These are phyloP conservation scores for Acmispon strigosus DNA, from an alignment of 306 rosid species.

Conservation along the genomic window DNA sequence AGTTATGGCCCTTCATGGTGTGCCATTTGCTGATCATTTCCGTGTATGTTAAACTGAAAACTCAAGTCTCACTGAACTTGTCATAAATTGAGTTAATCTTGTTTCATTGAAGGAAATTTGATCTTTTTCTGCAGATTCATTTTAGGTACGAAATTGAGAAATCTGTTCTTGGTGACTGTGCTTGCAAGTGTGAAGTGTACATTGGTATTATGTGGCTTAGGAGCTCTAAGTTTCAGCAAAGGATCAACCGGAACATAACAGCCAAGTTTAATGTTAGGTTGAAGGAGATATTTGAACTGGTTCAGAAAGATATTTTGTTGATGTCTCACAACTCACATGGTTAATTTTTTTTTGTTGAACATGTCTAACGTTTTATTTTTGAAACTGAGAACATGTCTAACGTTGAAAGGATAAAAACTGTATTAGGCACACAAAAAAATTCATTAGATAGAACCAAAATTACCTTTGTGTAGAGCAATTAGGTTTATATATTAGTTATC, in stretches of 20 bases:
- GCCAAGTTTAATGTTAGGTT: slow-evolving; percentile 39
- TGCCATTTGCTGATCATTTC: slow-evolving; percentile 61
- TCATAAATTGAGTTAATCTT: neutral
- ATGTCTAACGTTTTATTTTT: no score
- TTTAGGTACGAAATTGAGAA: slow-evolving; percentile 57
- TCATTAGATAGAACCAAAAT: no score
- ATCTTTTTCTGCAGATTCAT: slow-evolving; percentile 46
- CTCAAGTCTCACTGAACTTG: neutral
- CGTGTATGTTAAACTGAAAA: slow-evolving; percentile 40
- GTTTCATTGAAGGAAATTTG: neutral
- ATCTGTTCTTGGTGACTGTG: slow-evolving; percentile 34
- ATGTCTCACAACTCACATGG: slow-evolving; percentile 18
- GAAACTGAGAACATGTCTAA: no score
- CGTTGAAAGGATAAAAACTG: neutral
- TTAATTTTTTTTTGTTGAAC: neutral
- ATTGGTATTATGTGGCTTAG: slow-evolving; percentile 55
- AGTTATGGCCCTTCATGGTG: slow-evolving; percentile 58
- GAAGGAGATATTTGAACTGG: slow-evolving; percentile 48
- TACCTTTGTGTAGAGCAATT: neutral
- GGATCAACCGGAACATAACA: slow-evolving; percentile 50
- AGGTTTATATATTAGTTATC: no score
- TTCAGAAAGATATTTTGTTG: slow-evolving; percentile 52
- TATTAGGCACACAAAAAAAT: neutral
- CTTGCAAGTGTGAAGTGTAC: slow-evolving; percentile 55
- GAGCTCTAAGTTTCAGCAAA: slow-evolving; percentile 54